phyloP scores from a whole-genome alignment of 495 filamentous ascomycete species.

The Poronia punctata region DNA sequence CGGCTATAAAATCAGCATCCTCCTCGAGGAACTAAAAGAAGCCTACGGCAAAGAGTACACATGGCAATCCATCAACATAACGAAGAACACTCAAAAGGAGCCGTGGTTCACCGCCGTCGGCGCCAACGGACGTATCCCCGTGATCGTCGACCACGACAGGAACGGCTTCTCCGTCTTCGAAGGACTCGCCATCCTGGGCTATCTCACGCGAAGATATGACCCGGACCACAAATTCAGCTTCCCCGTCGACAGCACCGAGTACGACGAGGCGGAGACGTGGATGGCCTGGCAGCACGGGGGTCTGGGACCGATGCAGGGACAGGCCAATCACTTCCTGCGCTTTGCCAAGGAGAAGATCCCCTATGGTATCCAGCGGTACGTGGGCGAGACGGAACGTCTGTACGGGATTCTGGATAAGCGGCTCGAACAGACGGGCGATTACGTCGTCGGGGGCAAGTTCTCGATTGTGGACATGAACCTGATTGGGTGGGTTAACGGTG shows the following conservation, averaged over 20 bases:
- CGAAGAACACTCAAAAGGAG: slow-evolving; percentile 70
- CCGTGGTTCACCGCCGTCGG: slow-evolving; percentile 57
- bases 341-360: slow-evolving; percentile 71
- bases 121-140: slow-evolving; percentile 85
- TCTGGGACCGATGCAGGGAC: slow-evolving; percentile 80
- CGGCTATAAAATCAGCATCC: slow-evolving; percentile 61
- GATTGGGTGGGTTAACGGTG: slow-evolving; percentile 53
- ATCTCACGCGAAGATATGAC: slow-evolving; percentile 72
- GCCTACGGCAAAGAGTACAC: slow-evolving; percentile 52
- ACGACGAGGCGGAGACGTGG: slow-evolving; percentile 65
- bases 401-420: slow-evolving; percentile 70
- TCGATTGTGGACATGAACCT: slow-evolving; percentile 74
- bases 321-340: slow-evolving; percentile 77
- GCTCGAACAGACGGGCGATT: slow-evolving; percentile 49
- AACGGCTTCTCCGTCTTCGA: slow-evolving; percentile 64
- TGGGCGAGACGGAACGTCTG: slow-evolving; percentile 68
- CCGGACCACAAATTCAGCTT: slow-evolving; percentile 69
- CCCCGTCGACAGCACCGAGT: slow-evolving; percentile 59
- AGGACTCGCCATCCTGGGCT: slow-evolving; percentile 67
- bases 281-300: slow-evolving; percentile 52
- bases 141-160: slow-evolving; percentile 62
- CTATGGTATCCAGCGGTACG: slow-evolving; percentile 71
- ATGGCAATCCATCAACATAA: slow-evolving; percentile 59
- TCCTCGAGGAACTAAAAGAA: slow-evolving; percentile 67
- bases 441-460: slow-evolving; percentile 65